Base-by-base conservation (phyloP, 2,329 filamentous ascomycete species). In the Thelonectria blattea region DNA sequence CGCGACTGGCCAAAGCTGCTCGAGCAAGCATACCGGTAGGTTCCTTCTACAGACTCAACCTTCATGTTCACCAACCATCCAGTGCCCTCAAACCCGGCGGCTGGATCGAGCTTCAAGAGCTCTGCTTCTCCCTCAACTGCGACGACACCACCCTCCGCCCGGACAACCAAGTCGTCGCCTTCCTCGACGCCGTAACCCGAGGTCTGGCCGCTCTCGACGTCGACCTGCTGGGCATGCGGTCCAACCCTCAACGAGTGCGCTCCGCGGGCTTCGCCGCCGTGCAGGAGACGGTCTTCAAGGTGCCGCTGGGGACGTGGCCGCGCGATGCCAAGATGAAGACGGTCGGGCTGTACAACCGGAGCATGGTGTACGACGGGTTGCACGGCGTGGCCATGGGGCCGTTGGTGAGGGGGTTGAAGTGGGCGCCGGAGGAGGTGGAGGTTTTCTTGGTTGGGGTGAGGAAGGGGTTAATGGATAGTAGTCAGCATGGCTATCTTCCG, bases 81-180 rank as follows among this genome's bases (percentile, higher is more conserved):
- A 30, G 27, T 30, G 27, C 37, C 65, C 69, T 82, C 10, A 75
- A 73, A 32, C 79, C 80, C 1, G 80, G 80, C 45, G 79, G 77
- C 49, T 80, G 78, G 74, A 69, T 81, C 34, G 79, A 82, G 62
- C 73, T 79, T 39, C 75, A 78, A 24, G 79, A 80, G 46, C 54
- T 72, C 69, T 17, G 66, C 64, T 20, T 68, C 75, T n/a, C 67
- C 70, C 27, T 77, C 72, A 48, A 11, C 14, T 43, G n/a, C 41
- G 76, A 78, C 63, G 75, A 78, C 54, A 73, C 68, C 45, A 72
- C 74, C 11, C 17, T 43, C 4, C 15, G n/a, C n/a, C 10, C 14
- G 2, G 41, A 43, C 41, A 20, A 43, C 17, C 41, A 20, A 20
- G 18, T 43, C 15, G 6, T 12, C 3, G 17, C 41, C n/a, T 43